Conservation (phyloP, 768 basidiomycete species). For the Gelatoporia subvermispora region DNA sequence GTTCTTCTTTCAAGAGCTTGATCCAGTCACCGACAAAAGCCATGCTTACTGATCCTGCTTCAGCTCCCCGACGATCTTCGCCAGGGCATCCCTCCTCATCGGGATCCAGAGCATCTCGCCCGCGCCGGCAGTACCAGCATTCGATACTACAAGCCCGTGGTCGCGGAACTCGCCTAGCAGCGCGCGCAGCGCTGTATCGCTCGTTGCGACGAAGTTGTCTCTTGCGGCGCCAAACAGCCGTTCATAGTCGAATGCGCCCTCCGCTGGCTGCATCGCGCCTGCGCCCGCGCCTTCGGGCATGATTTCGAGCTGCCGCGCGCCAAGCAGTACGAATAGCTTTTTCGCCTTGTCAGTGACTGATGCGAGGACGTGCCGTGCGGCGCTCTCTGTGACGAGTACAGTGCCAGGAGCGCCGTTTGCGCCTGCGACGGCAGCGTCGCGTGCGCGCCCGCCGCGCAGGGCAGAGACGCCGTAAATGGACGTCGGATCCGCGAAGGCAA, state of each 20-base stretch:
- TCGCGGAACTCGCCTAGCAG: conserved; percentile 89
- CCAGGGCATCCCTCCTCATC: conserved; percentile 57
- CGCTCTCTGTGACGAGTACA: conserved; percentile 63
- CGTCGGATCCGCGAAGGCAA: conserved; percentile 60
- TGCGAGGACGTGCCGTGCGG: conserved; percentile 75
- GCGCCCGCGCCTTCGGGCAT: conserved; percentile 32
- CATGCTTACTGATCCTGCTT: background rate
- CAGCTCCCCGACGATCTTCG: conserved; percentile 13
- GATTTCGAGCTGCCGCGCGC: conserved; percentile 59
- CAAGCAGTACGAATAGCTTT: conserved; percentile 74
- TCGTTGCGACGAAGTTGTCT: conserved; percentile 85
- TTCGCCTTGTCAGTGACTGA: conserved; percentile 86
- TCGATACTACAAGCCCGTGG: conserved; percentile 73
- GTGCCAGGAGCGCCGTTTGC: conserved; percentile 31
- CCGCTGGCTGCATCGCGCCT: conserved; percentile 27
- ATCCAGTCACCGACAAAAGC: no score
- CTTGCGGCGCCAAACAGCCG: conserved; percentile 69
- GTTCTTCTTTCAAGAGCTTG: no score
- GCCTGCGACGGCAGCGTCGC: conserved; percentile 11
- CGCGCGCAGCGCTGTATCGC: conserved; percentile 77
- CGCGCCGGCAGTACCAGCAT: conserved; percentile 37
- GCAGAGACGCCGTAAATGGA: conserved; percentile 48
- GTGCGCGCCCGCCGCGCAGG: conserved; percentile 14
- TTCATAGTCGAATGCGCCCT: conserved; percentile 58
- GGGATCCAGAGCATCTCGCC: conserved; percentile 83